Base-by-base conservation (phyloP, 371 early-diverging fungal genomes). In the Mortierella sp. region DNA sequence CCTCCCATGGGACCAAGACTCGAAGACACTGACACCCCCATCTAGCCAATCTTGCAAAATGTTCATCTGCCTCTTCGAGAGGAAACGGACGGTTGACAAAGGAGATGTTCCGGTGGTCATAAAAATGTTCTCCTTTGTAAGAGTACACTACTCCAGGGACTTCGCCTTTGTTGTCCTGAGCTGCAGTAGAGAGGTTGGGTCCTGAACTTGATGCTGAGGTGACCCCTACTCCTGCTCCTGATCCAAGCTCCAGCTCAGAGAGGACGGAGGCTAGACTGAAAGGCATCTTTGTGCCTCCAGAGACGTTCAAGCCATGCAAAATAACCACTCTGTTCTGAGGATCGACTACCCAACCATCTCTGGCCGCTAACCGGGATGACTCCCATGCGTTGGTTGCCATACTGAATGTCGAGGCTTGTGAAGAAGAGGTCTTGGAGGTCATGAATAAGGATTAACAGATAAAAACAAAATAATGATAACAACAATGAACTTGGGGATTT, bases 1-100 rank as follows among this genome's bases (percentile, higher is more conserved):
- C 88, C 65, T 96, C 96, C 96, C 96, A 96, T 11, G 95, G 85
- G 0, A 94, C 89, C 43, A 90, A 52, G 4, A 94, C 59, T 4
- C 96, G 81, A 4, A 95, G 71, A 61, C 94, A 83, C 7, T 90
- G 93, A 9, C 95, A 82, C 0, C 96, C 96, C 95, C 95, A 95
- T 1, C 85, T 75, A 5, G 86, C 81, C 46, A 96, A 74, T 37
- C 95, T 72, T 52, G 81, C 83, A 70, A 94, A 91, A 67, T 96
- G 95, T 50, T 84, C 84, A 45, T 90, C 88, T 0, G 93, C 94
- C 50, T 96, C 93, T 2, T 83, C 79, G 4, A 95, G 80, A 0
- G 92, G 87, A 66, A 96, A 95, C 1, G 96, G 96, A 12, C 95
- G 83, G 60, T 85, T 86, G 28, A 91, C 84, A 81, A 92, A 92